A percentile compares a stretch with the other conserved stretches of the same genome.
These are phyloP conservation scores for Carallia brachiata DNA, from an alignment of 345 rosid species.

Conservation along the genomic window DNA sequence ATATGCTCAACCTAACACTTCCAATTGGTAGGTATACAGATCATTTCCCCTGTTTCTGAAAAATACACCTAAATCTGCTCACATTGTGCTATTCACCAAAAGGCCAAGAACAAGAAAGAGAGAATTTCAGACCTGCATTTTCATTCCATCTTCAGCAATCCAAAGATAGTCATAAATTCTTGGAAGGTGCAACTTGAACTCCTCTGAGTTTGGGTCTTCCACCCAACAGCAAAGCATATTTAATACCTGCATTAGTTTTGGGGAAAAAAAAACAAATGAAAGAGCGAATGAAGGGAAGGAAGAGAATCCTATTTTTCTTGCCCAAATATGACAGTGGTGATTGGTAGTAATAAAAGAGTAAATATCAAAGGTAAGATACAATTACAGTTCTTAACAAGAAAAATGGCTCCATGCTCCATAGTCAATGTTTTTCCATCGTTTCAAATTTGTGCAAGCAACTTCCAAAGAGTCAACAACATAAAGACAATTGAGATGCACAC, in stretches of 20 bases:
- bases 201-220: slow-evolving; percentile 95
- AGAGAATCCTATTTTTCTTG: background rate
- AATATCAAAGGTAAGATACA: background rate
- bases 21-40: background rate
- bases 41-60: too few relatives aligned
- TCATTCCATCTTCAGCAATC: slow-evolving; percentile 99
- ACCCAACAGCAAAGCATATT: slow-evolving; percentile 99
- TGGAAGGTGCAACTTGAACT: slow-evolving; percentile 87
- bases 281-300: slow-evolving; percentile 1
- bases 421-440: background rate
- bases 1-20: background rate
- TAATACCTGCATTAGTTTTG: slow-evolving; percentile 48
- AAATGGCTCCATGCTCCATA: background rate
- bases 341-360: background rate
- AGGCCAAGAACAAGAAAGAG: background rate
- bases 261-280: background rate
- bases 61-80: too few relatives aligned
- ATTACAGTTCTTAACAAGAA: background rate
- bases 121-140: slow-evolving; percentile 72
- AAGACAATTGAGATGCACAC: slow-evolving; percentile 34
- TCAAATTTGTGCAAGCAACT: background rate
- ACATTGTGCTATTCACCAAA: too few relatives aligned
- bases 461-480: background rate
- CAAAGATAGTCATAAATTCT: slow-evolving; percentile 83
- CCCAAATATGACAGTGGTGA: background rate